These are phyloP conservation scores for Cephaloascus fragrans DNA, from an alignment of 805 yeast species.

Conservation along the genomic window DNA sequence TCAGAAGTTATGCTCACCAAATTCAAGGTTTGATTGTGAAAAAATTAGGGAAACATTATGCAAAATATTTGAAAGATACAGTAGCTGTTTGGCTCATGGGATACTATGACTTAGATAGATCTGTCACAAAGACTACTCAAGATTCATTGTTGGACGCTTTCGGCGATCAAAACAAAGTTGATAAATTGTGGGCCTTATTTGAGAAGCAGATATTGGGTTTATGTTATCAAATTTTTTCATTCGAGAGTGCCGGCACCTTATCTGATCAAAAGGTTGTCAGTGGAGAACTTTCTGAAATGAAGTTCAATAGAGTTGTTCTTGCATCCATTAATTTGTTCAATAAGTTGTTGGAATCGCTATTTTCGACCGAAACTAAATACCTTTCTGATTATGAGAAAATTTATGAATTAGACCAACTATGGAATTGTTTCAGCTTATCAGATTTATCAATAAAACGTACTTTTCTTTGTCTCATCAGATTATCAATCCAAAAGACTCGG, in stretches of 20 bases:
- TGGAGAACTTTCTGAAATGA: slow-evolving; percentile 54
- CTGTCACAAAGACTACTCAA: slow-evolving; percentile 43
- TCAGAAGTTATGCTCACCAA: slow-evolving; percentile 54
- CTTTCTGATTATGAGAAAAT: slow-evolving; percentile 14
- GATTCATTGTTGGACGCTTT: slow-evolving; percentile 45
- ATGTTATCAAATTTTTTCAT: slow-evolving; percentile 37
- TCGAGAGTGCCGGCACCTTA: slow-evolving; percentile 53
- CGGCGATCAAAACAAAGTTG: slow-evolving; percentile 38
- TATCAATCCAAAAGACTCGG: not conserved
- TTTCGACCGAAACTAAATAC: slow-evolving; percentile 1
- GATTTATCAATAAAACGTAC: not conserved
- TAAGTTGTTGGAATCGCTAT: slow-evolving; percentile 5
- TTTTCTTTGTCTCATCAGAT: not conserved
- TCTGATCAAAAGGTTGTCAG: slow-evolving; percentile 68
- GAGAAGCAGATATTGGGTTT: slow-evolving; percentile 45
- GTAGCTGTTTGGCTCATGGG: slow-evolving; percentile 72
- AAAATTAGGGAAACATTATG: slow-evolving; percentile 41
- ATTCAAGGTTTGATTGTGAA: slow-evolving; percentile 48
- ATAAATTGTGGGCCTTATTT: slow-evolving; percentile 53
- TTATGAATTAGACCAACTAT: slow-evolving; percentile 26
- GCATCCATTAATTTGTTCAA: slow-evolving; percentile 41
- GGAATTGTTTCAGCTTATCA: not conserved
- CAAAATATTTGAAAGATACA: slow-evolving; percentile 60
- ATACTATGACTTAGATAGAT: slow-evolving; percentile 55
- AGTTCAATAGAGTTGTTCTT: slow-evolving; percentile 48